Evolutionary conservation across 2,329 filamentous ascomycete genomes (phyloP).

Genomic region (Colletotrichum spaethianum): DNA sequence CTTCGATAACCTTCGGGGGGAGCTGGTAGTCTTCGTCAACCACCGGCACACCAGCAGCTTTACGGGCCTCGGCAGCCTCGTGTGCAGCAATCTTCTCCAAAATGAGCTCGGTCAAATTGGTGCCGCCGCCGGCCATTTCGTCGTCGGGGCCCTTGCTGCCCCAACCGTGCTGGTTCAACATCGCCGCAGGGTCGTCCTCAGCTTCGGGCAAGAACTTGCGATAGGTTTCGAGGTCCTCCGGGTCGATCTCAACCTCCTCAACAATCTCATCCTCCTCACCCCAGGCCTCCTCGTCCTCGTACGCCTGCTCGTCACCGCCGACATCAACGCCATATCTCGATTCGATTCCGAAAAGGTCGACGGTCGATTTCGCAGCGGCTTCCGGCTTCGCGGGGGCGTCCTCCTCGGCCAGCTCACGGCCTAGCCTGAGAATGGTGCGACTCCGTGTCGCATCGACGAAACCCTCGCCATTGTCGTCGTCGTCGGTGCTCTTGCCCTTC

Average conservation of each 20-base stretch:
- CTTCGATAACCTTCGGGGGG: constrained; percentile 92
- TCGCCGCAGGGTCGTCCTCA: constrained; percentile 73
- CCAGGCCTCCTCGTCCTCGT: constrained; percentile 77
- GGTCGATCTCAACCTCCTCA: constrained; percentile 85
- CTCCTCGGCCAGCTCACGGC: constrained; percentile 89
- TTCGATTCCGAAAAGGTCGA: constrained; percentile 84
- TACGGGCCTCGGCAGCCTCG: constrained; percentile 75
- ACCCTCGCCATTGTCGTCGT: constrained; percentile 72
- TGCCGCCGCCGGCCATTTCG: constrained; percentile 64
- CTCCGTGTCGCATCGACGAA: constrained; percentile 93
- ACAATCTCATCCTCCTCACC: constrained; percentile 83
- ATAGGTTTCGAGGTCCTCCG: constrained; percentile 90
- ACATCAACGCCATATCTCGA: constrained; percentile 76
- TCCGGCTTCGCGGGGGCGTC: constrained; percentile 65
- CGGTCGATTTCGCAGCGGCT: constrained; percentile 55
- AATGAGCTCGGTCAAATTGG: constrained; percentile 93
- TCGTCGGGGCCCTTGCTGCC: constrained; percentile 61
- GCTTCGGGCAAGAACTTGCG: constrained; percentile 87
- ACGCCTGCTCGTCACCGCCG: constrained; percentile 62
- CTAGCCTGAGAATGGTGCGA: constrained; percentile 89
- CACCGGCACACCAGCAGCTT: constrained; percentile 64
- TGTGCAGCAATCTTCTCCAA: constrained; percentile 94
- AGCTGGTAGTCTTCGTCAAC: constrained; percentile 91
- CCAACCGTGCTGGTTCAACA: constrained; percentile 76
- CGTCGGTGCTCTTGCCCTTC: constrained; percentile 74